Evolutionary conservation across 2,329 filamentous ascomycete genomes (phyloP), one percentile per base, ranked within the genome.

Genomic region (Pseudogymnoascus sp.): DNA sequence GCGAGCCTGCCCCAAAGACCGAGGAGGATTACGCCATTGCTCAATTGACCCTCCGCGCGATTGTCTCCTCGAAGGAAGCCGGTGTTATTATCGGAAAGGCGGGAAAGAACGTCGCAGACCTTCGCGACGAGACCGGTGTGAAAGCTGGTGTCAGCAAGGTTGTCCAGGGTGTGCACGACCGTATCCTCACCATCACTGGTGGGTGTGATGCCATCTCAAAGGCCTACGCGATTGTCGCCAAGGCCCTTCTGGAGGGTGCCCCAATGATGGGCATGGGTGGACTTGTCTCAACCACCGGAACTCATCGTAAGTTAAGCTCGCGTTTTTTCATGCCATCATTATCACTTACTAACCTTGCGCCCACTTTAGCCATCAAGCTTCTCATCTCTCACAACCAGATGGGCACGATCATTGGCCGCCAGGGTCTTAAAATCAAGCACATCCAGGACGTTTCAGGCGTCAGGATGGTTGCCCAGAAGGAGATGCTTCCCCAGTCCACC

Each of bases 361-460:
- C 42, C 60, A 62, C 21, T 66, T 21, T 69, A 99, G 95, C 95
- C 66, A 90, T 99, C 76, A 96, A 96, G 74, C 87, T 99, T 33
- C 88, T 99, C 75, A 97, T 99, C 77, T 99, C 95, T 35, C 93
- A 99, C 81, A 97, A 97, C 77, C 95, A 99, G 79, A 99, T 99
- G 95, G 95, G 95, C 67, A 99, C 95, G 72, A 97, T 99, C 79
- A 99, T 99, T 74, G 95, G 95, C 72, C 87, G 92, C 69, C 90
- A 96, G 76, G 95, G 95, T 65, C 83, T 97, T 69, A 99, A 97
- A 83, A 99, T 99, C 83, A 99, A 99, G 84, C 91, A 97, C 76
- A 99, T 99, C 70, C 95, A 99, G 76, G 95, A 99, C 76, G 88
- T 87, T 31, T 97, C 95, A 4, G 93, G 93, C 68, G 95, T 97